These are phyloP conservation scores for Huntiella omanensis DNA, from an alignment of 2,329 filamentous ascomycete species.

Conservation along the genomic window DNA sequence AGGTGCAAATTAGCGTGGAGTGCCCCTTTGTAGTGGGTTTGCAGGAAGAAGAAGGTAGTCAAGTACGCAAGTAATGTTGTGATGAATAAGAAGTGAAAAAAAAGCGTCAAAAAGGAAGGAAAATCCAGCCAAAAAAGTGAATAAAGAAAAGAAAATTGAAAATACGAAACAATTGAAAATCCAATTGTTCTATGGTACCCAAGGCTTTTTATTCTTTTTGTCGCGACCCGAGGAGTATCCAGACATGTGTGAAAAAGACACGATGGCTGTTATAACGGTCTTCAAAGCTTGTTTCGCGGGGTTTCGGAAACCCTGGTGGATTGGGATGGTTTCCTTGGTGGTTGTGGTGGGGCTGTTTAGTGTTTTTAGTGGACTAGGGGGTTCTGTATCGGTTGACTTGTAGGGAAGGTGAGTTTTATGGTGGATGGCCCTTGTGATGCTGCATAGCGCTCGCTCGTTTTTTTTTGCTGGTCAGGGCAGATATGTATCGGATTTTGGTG, in stretches of 20 bases:
- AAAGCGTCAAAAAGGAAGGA: neutral
- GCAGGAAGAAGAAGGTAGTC: too few species aligned
- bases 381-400: too few species aligned
- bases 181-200: neutral
- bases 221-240: too few species aligned
- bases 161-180: neutral
- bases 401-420: too few species aligned
- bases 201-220: neutral
- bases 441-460: too few species aligned
- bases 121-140: constrained; percentile 1
- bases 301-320: constrained; percentile 4
- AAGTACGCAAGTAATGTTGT: neutral
- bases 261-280: constrained; percentile 8
- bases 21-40: too few species aligned
- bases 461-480: too few species aligned
- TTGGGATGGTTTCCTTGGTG: neutral
- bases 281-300: constrained; percentile 4
- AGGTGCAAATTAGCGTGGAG: too few species aligned
- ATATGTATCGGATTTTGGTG: neutral
- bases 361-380: neutral
- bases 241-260: constrained; percentile 7
- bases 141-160: constrained; percentile 1
- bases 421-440: too few species aligned
- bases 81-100: constrained; percentile 1
- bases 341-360: neutral